Conservation (phyloP, 345 rosid genomes). For the Murraya paniculata region DNA sequence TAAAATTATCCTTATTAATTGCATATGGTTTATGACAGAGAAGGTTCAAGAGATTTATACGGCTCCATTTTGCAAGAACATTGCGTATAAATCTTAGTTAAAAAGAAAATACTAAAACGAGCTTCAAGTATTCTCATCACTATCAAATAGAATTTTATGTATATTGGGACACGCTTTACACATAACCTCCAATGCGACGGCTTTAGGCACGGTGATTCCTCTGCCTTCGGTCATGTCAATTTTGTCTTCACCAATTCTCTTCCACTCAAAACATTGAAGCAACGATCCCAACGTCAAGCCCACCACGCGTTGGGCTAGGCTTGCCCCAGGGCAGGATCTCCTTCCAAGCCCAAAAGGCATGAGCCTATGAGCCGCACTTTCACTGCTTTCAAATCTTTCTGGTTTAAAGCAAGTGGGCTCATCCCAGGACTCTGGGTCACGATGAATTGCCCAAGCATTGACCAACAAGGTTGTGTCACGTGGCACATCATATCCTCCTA, state of each 20-base stretch:
- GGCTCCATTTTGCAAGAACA: too few species aligned
- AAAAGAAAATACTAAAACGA: too few species aligned
- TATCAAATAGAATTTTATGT: not conserved
- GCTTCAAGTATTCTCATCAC: not conserved
- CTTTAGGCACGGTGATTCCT: conserved; percentile 18
- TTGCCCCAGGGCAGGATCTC: conserved; percentile 29
- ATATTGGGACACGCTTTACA: conserved; percentile 5
- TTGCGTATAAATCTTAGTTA: too few species aligned
- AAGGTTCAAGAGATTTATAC: too few species aligned
- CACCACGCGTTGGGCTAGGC: conserved; percentile 15
- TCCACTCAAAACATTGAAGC: conserved; percentile 34
- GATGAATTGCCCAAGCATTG: conserved; percentile 59
- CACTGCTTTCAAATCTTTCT: conserved; percentile 38
- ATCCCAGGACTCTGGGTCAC: conserved; percentile 49
- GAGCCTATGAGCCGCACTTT: conserved; percentile 16
- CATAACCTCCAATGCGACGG: conserved; percentile 10
- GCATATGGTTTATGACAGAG: too few species aligned
- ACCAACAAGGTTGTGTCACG: conserved; percentile 42
- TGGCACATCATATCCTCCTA: conserved; percentile 44
- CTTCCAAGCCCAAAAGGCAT: conserved; percentile 46
- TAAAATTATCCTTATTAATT: too few species aligned
- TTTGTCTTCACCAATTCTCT: conserved; percentile 2
- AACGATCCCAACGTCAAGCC: conserved; percentile 22
- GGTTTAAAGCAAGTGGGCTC: conserved; percentile 45
- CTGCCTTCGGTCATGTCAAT: conserved; percentile 24